phyloP scores from a whole-genome alignment of 23 red algal genomes.

The Agarophyton chilense region DNA sequence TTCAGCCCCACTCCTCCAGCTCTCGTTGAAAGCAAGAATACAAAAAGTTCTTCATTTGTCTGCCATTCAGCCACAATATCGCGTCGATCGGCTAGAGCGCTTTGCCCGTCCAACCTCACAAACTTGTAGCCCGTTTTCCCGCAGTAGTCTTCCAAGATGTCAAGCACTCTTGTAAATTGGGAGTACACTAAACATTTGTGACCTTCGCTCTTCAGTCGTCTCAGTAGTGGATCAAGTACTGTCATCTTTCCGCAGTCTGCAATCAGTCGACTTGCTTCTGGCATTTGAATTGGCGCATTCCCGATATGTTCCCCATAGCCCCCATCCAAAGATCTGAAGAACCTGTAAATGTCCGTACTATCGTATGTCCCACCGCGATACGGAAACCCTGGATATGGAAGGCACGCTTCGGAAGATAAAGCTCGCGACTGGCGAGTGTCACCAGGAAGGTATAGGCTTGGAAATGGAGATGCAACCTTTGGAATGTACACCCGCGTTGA shows the following conservation, averaged over 20 bases:
- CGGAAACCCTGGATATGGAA: constrained; percentile 61
- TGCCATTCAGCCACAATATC: constrained; percentile 97
- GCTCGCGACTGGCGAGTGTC: constrained; percentile 19
- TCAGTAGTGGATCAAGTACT: constrained; percentile 82
- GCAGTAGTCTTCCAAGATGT: constrained; percentile 98
- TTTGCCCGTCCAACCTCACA: constrained; percentile 91
- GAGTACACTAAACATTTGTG: constrained; percentile 95
- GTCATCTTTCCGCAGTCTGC: constrained; percentile 93
- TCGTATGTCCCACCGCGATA: constrained; percentile 11
- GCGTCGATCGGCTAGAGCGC: constrained; percentile 76
- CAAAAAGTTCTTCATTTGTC: constrained; percentile 87
- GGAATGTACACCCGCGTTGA: constrained; percentile 67
- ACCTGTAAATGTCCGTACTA: constrained; percentile 43
- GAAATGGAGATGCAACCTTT: constrained; percentile 38
- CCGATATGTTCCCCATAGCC: constrained; percentile 74
- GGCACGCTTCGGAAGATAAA: constrained; percentile 8
- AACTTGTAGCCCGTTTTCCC: constrained; percentile 74
- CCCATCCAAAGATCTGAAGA: constrained; percentile 59
- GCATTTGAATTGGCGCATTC: constrained; percentile 74
- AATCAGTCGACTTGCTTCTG: constrained; percentile 79
- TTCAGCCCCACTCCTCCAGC: constrained; percentile 98
- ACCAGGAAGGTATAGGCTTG: constrained; percentile 53
- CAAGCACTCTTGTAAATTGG: constrained; percentile 90
- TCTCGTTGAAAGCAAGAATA: constrained; percentile 92
- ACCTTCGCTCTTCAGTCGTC: constrained; percentile 80